Conservation (phyloP, 2,329 filamentous ascomycete genomes). For the Fusarium sp. region DNA sequence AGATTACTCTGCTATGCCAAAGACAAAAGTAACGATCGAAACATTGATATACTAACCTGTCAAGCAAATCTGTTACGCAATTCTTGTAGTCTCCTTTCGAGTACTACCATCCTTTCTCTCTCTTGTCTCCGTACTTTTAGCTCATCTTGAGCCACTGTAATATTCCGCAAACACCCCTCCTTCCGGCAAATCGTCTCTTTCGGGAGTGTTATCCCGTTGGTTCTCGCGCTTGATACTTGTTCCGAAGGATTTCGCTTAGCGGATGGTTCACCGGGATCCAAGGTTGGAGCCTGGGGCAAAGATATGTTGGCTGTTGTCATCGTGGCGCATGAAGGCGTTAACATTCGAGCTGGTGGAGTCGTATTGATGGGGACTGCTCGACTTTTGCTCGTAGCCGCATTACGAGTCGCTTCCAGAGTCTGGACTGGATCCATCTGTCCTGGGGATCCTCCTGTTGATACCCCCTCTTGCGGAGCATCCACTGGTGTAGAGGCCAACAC, state of each 20-base stretch:
- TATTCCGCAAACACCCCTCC: not conserved
- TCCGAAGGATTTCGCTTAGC: not conserved
- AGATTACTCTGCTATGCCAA: no score
- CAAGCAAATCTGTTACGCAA: not conserved
- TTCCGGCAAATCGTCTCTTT: not conserved
- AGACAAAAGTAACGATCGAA: no score
- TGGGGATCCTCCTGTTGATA: not conserved
- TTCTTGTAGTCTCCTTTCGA: not conserved
- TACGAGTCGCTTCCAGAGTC: not conserved
- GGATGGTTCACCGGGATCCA: not conserved
- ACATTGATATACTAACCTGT: constrained; percentile 6
- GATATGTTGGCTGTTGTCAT: not conserved
- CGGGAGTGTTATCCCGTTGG: not conserved
- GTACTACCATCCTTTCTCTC: not conserved
- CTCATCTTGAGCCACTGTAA: not conserved
- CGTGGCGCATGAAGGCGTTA: not conserved
- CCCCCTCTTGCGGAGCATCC: not conserved
- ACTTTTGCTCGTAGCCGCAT: not conserved
- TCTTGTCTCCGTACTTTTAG: not conserved
- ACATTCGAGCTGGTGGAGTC: not conserved
- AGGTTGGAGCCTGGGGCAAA: not conserved
- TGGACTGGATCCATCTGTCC: not conserved
- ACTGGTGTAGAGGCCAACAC: not conserved
- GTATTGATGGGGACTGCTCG: not conserved
- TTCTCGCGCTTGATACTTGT: not conserved